phyloP scores from a whole-genome alignment of 202 grass and related monocot species.

The Cymbopogon flexuosus region DNA sequence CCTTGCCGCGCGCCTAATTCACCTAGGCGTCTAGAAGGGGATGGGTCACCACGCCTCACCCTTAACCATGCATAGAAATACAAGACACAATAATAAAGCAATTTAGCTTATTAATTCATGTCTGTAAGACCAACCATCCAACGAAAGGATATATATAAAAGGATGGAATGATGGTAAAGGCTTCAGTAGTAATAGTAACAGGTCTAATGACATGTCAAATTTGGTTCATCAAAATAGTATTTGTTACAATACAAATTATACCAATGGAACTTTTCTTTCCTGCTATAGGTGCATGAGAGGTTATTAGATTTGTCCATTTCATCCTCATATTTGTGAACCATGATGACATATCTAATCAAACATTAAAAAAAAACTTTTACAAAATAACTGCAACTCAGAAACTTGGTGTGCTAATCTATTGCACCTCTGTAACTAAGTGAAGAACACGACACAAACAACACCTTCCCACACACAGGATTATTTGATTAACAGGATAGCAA shows the following conservation, averaged over 20 bases:
- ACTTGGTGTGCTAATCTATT: constrained; percentile 18
- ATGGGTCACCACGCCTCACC: neutral
- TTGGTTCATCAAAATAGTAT: neutral
- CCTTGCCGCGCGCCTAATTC: neutral
- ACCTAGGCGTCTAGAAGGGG: neutral
- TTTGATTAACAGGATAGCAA: constrained; percentile 17
- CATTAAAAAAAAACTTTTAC: constrained; percentile 1
- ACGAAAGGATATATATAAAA: neutral
- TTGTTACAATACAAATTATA: constrained; percentile 1
- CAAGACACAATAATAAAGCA: neutral
- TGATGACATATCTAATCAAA: constrained; percentile 1
- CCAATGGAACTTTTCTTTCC: constrained; percentile 2
- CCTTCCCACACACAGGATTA: constrained; percentile 9
- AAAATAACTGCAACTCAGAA: neutral
- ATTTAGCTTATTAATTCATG: neutral
- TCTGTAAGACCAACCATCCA: neutral
- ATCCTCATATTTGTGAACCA: constrained; percentile 19
- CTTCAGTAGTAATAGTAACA: constrained; percentile 6
- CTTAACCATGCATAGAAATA: neutral
- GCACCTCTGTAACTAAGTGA: neutral
- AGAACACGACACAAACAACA: constrained; percentile 7
- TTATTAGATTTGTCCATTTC: constrained; percentile 16
- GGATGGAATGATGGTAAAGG: neutral
- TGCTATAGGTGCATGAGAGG: neutral
- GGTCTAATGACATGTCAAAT: constrained; percentile 6